These are phyloP conservation scores for Euphrasia arctica DNA, from an alignment of 305 asterid genomes.

Conservation along the genomic window DNA sequence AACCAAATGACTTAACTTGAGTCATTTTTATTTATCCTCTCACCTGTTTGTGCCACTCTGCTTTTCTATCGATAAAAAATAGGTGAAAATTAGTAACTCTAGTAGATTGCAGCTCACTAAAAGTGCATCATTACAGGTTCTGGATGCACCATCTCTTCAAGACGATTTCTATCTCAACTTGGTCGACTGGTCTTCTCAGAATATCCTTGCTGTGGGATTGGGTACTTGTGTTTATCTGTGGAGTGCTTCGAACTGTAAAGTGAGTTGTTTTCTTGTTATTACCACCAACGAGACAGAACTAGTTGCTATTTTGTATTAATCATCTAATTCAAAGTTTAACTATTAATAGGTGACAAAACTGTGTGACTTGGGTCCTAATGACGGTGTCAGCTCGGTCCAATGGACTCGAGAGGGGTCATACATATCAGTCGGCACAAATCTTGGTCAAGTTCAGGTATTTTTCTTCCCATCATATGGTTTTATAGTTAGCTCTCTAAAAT, in stretches of 20 bases:
- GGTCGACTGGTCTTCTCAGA: conserved; percentile 99
- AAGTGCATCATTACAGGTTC: conserved; percentile 51
- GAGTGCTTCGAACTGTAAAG: conserved; percentile 96
- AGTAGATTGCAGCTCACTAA: conserved; percentile 1
- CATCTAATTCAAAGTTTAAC: conserved; percentile 18
- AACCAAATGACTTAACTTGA: not conserved
- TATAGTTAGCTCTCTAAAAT: not conserved
- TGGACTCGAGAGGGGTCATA: conserved; percentile 98
- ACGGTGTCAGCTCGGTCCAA: conserved; percentile 89
- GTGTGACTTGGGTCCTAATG: conserved; percentile 94
- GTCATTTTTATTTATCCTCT: not conserved
- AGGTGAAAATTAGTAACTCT: not conserved
- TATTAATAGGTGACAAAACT: conserved; percentile 73
- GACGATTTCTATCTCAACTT: conserved; percentile 95
- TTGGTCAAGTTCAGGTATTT: conserved; percentile 89
- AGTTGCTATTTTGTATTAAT: not conserved
- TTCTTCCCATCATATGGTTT: not conserved
- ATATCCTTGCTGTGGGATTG: conserved; percentile 96
- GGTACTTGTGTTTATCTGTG: conserved; percentile 94
- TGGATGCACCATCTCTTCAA: conserved; percentile 98
- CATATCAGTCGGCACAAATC: conserved; percentile 84
- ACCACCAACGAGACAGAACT: not conserved
- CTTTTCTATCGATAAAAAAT: no score
- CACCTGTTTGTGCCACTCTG: no score
- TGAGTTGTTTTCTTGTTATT: conserved; percentile 30